Percentiles rank a stretch among this genome's conserved stretches.
phyloP scores from a whole-genome alignment of 2,329 filamentous ascomycete genomes.

The Ophiostoma ulmi region DNA sequence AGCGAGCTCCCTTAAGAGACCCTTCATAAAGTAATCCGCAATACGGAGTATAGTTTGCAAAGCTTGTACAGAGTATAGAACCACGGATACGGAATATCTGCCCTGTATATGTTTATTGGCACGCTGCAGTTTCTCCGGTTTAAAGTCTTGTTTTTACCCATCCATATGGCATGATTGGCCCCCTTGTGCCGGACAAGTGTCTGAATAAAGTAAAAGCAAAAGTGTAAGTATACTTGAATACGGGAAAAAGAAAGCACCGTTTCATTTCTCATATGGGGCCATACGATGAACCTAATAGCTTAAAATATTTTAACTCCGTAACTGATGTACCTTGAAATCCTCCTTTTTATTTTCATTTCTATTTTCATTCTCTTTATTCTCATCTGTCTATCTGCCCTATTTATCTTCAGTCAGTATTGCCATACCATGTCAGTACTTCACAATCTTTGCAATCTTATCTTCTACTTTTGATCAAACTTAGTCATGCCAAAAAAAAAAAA shows the following conservation, averaged over 20 bases:
- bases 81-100: neutral
- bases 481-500: neutral
- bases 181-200: neutral
- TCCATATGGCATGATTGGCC: neutral
- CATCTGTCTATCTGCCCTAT: neutral
- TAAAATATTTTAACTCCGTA: neutral
- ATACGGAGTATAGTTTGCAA: neutral
- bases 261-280: neutral
- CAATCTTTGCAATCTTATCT: neutral
- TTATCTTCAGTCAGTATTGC: neutral
- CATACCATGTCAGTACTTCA: neutral
- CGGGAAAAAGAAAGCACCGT: neutral
- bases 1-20: neutral
- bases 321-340: neutral
- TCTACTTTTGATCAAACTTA: neutral
- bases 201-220: neutral
- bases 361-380: neutral
- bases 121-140: neutral
- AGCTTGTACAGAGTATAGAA: neutral
- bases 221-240: neutral
- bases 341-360: neutral
- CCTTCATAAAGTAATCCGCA: neutral
- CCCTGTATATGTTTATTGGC: neutral
- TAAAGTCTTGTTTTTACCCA: constrained; percentile 4
- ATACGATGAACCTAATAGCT: neutral